Conservation (phyloP, 2,329 filamentous ascomycete species). For the Dothidotthia symphoricarpi region DNA sequence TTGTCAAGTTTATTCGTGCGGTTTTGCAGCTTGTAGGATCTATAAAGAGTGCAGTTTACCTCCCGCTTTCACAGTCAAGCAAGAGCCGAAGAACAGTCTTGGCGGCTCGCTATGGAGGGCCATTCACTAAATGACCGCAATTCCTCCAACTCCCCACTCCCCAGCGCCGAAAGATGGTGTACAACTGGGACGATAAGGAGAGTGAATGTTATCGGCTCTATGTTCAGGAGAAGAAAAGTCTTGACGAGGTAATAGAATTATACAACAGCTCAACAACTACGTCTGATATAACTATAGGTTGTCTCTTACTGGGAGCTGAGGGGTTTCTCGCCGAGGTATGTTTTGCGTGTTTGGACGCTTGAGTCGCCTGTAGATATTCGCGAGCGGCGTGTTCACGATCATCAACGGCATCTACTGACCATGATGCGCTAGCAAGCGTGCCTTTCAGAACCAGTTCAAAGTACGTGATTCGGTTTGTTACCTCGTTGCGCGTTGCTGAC, state of each 20-base stretch:
- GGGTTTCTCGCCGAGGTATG: constrained; percentile 68
- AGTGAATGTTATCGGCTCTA: constrained; percentile 69
- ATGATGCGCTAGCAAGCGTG: constrained; percentile 61
- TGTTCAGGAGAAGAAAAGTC: constrained; percentile 69
- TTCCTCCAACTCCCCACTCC: constrained; percentile 10
- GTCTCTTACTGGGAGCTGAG: constrained; percentile 64
- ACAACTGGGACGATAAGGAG: constrained; percentile 67
- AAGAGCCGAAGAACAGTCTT: too few species aligned
- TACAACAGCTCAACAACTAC: too few species aligned
- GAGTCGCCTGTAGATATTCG: not conserved
- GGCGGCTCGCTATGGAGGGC: constrained; percentile 23
- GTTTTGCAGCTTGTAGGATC: too few species aligned
- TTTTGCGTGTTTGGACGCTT: not conserved
- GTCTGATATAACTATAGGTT: too few species aligned
- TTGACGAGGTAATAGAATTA: too few species aligned
- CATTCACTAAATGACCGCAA: too few species aligned
- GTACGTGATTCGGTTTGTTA: constrained; percentile 10
- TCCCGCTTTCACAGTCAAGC: too few species aligned
- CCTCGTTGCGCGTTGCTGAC: constrained; percentile 7
- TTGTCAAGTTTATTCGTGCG: too few species aligned
- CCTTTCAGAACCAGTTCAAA: constrained; percentile 73
- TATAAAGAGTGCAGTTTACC: too few species aligned
- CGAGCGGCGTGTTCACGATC: not conserved
- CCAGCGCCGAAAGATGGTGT: constrained; percentile 38
- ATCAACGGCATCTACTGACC: constrained; percentile 10